Conservation (phyloP, 106 monocot species). For the Allium cepa region DNA sequence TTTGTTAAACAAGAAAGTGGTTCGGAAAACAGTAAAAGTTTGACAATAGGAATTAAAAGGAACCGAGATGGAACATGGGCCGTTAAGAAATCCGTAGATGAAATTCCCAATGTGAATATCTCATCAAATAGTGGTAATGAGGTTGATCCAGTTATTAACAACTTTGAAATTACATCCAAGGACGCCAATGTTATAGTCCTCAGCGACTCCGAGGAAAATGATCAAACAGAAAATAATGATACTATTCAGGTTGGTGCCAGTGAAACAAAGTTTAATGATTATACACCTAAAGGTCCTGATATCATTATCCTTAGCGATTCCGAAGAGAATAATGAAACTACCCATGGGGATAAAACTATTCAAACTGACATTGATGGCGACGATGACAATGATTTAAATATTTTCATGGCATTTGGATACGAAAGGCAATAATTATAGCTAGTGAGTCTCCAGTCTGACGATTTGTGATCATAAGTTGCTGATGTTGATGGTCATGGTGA, state of each 20-base stretch:
- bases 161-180: conserved; percentile 24
- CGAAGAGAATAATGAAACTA: too few relatives aligned
- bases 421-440: too few relatives aligned
- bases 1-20: conserved; percentile 34
- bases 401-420: too few relatives aligned
- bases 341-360: too few relatives aligned
- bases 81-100: conserved; percentile 23
- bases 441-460: too few relatives aligned
- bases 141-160: conserved; percentile 28
- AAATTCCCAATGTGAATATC: conserved; percentile 8
- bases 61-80: conserved; percentile 44
- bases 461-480: too few relatives aligned
- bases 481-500: too few relatives aligned
- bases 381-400: too few relatives aligned
- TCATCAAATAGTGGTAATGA: conserved; percentile 35
- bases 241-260: conserved; percentile 13
- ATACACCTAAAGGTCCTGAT: too few relatives aligned
- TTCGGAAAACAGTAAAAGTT: conserved; percentile 42
- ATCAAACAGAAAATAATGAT: conserved; percentile 16
- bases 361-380: too few relatives aligned
- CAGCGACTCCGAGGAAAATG: conserved; percentile 75
- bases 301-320: too few relatives aligned
- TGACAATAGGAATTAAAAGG: conserved; percentile 51
- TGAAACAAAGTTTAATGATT: too few relatives aligned
- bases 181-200: conserved; percentile 58